Percentiles rank a stretch among this genome's conserved stretches.
Conservation (phyloP, 441 rosid genomes). For the Gossypium gossypioides region DNA sequence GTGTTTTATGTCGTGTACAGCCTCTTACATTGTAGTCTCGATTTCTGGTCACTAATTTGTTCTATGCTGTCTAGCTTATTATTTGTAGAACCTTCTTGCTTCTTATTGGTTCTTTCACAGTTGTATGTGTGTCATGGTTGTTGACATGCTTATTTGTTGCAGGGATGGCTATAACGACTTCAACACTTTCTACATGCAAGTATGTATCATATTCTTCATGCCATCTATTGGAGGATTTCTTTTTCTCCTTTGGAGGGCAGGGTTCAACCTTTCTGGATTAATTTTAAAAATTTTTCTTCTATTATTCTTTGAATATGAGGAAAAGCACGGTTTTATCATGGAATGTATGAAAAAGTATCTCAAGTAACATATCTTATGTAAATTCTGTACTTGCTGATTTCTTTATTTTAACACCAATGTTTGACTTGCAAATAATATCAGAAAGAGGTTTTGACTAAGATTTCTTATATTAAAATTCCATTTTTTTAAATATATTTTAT, state of each 20-base stretch:
- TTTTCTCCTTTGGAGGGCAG: neutral
- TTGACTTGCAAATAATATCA: neutral
- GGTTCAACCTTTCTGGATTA: neutral
- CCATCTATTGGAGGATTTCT: neutral
- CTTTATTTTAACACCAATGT: neutral
- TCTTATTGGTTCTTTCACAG: neutral
- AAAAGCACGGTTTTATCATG: neutral
- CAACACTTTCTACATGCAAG: slow-evolving; percentile 99
- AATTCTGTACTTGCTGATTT: neutral
- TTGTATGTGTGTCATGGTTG: neutral
- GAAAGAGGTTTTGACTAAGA: neutral
- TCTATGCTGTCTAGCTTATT: neutral
- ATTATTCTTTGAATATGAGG: neutral
- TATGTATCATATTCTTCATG: slow-evolving; percentile 31
- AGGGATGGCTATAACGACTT: slow-evolving; percentile 99
- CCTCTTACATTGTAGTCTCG: neutral
- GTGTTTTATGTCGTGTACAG: neutral
- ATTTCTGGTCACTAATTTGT: neutral
- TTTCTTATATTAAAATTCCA: neutral
- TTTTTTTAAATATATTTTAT: slow-evolving; percentile 1
- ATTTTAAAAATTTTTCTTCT: neutral
- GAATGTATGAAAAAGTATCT: neutral
- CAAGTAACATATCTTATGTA: neutral
- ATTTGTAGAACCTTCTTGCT: neutral
- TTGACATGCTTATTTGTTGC: slow-evolving; percentile 34